phyloP scores from a whole-genome alignment of 371 early-diverging fungal genomes.

The Rhizopus microsporus region DNA sequence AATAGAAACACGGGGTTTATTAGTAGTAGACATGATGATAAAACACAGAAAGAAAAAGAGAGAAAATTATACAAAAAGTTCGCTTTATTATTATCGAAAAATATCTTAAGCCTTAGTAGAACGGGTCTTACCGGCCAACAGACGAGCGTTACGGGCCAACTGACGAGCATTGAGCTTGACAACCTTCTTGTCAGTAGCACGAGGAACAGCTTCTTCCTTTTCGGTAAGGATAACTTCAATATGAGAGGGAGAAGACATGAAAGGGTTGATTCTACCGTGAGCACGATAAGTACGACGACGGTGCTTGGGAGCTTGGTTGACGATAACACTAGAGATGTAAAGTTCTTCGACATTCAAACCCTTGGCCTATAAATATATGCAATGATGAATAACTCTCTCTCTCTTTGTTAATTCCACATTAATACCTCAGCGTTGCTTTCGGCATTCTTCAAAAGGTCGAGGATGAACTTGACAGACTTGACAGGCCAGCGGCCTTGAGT shows the following conservation, averaged over 20 bases:
- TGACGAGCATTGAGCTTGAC: slow-evolving; percentile 55
- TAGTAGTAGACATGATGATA: background rate
- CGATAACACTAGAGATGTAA: slow-evolving; percentile 93
- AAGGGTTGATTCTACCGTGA: slow-evolving; percentile 94
- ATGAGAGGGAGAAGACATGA: slow-evolving; percentile 97
- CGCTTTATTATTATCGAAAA: no score
- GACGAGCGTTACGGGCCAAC: slow-evolving; percentile 57
- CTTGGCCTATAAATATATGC: slow-evolving; percentile 68
- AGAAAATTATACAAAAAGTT: no score
- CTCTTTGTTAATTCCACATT: no score
- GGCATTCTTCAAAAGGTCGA: slow-evolving; percentile 96
- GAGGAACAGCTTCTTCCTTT: slow-evolving; percentile 78
- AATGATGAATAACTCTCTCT: background rate
- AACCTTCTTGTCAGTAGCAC: slow-evolving; percentile 62
- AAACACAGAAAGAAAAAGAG: no score
- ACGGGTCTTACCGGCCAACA: slow-evolving; percentile 20
- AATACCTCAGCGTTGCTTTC: slow-evolving; percentile 93
- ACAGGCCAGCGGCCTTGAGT: slow-evolving; percentile 99
- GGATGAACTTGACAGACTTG: slow-evolving; percentile 94
- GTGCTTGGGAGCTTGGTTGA: slow-evolving; percentile 98
- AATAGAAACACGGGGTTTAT: background rate
- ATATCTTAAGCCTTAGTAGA: background rate
- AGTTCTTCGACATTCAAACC: slow-evolving; percentile 85
- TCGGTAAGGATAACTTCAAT: slow-evolving; percentile 92
- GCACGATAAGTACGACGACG: slow-evolving; percentile 98